Evolutionary conservation across 2,329 filamentous ascomycete species (phyloP).

Genomic region (Leptographium procerum): DNA sequence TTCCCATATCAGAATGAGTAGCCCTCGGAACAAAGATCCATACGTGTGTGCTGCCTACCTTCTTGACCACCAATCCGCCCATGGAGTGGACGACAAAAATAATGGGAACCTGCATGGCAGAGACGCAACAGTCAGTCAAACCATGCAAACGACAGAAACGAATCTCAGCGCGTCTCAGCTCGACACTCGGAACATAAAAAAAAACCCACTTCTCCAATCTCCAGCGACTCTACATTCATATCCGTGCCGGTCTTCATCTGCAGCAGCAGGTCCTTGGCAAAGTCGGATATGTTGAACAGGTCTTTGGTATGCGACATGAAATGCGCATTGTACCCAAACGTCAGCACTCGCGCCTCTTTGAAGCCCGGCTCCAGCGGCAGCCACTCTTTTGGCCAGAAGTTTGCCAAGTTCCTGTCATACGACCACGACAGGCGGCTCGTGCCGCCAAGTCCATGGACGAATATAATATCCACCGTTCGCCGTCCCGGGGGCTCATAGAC

Average conservation of each 20-base stretch:
- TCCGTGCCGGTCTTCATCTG: background rate
- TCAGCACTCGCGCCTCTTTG: slow-evolving; percentile 11
- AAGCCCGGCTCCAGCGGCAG: slow-evolving; percentile 13
- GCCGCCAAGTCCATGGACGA: slow-evolving; percentile 17
- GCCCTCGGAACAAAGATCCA: too few relatives aligned
- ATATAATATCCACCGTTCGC: slow-evolving; percentile 13
- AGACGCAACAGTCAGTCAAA: background rate
- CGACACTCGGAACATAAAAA: too few relatives aligned
- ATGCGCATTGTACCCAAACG: slow-evolving; percentile 16
- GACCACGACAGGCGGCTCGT: slow-evolving; percentile 15
- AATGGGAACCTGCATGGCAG: slow-evolving; percentile 3
- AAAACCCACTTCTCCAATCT: background rate
- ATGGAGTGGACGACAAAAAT: slow-evolving; percentile 12
- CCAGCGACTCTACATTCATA: background rate
- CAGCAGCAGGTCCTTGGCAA: slow-evolving; percentile 1
- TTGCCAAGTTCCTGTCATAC: slow-evolving; percentile 4
- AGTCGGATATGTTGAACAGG: background rate
- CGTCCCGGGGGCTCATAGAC: background rate
- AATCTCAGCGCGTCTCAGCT: too few relatives aligned
- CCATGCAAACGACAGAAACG: background rate
- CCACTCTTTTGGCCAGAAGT: slow-evolving; percentile 13
- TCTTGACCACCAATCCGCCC: slow-evolving; percentile 12
- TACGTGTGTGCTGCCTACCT: background rate
- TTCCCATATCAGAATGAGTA: background rate
- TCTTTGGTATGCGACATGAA: background rate